phyloP scores from a whole-genome alignment of 2,329 filamentous ascomycete species.

The Hymenoscyphus repandus region DNA sequence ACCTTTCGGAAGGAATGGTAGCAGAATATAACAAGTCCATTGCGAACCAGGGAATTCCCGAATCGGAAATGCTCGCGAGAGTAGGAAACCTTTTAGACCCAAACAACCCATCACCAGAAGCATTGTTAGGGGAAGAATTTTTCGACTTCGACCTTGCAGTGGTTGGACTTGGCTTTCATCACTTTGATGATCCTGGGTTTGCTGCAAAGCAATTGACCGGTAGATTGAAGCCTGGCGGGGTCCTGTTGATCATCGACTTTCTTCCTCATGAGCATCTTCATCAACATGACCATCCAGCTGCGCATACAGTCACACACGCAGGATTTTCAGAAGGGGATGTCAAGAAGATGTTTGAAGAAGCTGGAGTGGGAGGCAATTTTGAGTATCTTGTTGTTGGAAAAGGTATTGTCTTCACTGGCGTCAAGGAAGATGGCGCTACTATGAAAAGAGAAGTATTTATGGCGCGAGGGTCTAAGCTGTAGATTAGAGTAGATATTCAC shows the following conservation, averaged over 20 bases:
- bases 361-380: conserved; percentile 55
- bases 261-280: conserved; percentile 42
- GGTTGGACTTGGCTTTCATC: conserved; percentile 60
- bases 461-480: conserved; percentile 13
- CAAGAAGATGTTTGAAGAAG: conserved; percentile 55
- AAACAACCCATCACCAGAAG: conserved; percentile 42
- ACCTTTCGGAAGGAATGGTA: conserved; percentile 68
- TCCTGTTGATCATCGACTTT: conserved; percentile 65
- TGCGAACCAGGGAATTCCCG: conserved; percentile 45
- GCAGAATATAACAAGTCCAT: conserved; percentile 59
- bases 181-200: conserved; percentile 59
- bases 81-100: conserved; percentile 52
- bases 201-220: conserved; percentile 54
- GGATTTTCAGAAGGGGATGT: conserved; percentile 61
- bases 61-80: conserved; percentile 49
- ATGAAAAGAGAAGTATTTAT: conserved; percentile 22
- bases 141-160: conserved; percentile 63
- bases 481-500: too few species aligned
- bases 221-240: conserved; percentile 60
- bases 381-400: conserved; percentile 37
- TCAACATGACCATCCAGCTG: conserved; percentile 30
- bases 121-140: conserved; percentile 52
- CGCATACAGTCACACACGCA: conserved; percentile 55
- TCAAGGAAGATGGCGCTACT: conserved; percentile 3
- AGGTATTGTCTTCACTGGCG: conserved; percentile 23